phyloP scores from a whole-genome alignment of 202 grass and related monocot genomes.

The Sporobolus alterniflorus region DNA sequence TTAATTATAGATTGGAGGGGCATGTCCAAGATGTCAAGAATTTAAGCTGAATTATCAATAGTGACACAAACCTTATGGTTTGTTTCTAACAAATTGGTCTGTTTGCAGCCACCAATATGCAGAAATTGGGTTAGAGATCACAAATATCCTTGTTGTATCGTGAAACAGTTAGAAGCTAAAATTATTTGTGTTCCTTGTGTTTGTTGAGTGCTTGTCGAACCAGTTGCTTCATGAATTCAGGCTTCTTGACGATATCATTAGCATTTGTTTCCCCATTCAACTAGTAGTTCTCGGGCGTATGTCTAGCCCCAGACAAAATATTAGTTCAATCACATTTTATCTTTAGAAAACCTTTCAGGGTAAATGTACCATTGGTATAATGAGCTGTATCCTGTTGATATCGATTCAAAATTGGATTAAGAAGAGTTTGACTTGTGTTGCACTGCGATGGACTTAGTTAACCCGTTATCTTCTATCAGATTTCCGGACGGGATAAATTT shows the following conservation, averaged over 20 bases:
- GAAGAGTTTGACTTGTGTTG: neutral
- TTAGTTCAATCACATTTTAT: neutral
- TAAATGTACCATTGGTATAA: neutral
- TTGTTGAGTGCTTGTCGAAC: neutral
- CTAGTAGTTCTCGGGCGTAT: neutral
- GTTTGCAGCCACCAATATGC: neutral
- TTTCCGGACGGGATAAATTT: conserved; percentile 82
- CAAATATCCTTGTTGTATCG: neutral
- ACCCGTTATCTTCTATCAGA: conserved; percentile 37
- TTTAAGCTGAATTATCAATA: neutral
- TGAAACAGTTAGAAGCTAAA: neutral
- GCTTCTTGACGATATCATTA: neutral
- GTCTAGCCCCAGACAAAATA: neutral
- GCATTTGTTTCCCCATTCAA: neutral
- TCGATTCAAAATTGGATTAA: neutral
- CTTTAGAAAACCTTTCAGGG: neutral
- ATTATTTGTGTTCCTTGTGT: too few relatives aligned
- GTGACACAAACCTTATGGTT: neutral
- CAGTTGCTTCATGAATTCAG: neutral
- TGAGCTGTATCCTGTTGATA: neutral
- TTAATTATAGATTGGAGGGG: neutral
- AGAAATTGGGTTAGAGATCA: neutral
- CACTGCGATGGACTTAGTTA: neutral
- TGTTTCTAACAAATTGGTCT: neutral
- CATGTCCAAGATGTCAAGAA: neutral